A percentile compares a stretch with the other conserved stretches of the same genome.
Evolutionary conservation across 306 rosid species (phyloP).

Genomic region (Lablab purpureus): DNA sequence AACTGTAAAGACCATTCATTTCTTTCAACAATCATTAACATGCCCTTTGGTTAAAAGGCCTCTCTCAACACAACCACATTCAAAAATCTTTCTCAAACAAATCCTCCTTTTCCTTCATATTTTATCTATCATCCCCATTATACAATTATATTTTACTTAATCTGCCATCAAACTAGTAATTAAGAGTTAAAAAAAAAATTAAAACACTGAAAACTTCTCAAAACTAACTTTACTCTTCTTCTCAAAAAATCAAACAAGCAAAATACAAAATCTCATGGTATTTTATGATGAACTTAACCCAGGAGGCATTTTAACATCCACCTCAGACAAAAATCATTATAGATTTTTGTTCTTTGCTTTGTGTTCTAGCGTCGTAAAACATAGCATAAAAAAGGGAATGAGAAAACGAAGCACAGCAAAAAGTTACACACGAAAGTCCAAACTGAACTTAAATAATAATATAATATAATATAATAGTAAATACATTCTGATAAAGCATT

Average conservation of each 20-base stretch:
- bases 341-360: background rate
- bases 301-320: background rate
- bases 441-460: slow-evolving; percentile 26
- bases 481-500: slow-evolving; percentile 44
- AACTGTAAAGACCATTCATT: slow-evolving; percentile 43
- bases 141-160: too few species aligned
- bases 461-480: slow-evolving; percentile 31
- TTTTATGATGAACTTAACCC: too few species aligned
- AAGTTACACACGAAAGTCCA: slow-evolving; percentile 15
- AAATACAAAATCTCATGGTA: background rate
- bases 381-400: background rate
- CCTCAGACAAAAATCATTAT: background rate
- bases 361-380: background rate
- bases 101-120: slow-evolving; percentile 3
- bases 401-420: background rate
- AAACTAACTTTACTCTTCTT: background rate
- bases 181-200: too few species aligned
- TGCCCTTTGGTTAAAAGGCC: slow-evolving; percentile 22
- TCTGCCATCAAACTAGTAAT: too few species aligned
- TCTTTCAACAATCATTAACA: slow-evolving; percentile 40
- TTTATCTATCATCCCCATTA: too few species aligned
- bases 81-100: background rate
- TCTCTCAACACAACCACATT: slow-evolving; percentile 12
- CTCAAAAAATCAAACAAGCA: background rate
- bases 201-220: too few species aligned